Evolutionary conservation across 2,329 filamentous ascomycete species (phyloP).

Genomic region (Phoma sp.): DNA sequence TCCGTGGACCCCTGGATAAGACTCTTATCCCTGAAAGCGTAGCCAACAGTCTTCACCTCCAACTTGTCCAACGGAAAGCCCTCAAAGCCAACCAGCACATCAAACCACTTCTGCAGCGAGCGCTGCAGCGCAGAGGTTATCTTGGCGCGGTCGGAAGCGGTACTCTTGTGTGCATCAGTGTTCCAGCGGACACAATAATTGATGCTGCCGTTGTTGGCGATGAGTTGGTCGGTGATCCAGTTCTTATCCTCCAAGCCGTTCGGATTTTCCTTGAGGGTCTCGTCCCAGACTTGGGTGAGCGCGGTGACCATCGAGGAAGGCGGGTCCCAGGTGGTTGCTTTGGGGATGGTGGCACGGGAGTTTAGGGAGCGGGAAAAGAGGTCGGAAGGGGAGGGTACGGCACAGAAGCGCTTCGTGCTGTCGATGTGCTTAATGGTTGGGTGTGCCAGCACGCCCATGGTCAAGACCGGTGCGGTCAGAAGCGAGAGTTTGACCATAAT

Average conservation of each 20-base stretch:
- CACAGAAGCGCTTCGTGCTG: conserved; percentile 25
- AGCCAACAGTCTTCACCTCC: conserved; percentile 52
- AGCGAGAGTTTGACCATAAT: conserved; percentile 28
- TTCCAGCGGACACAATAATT: conserved; percentile 57
- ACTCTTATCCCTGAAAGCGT: conserved; percentile 49
- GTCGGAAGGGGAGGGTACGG: conserved; percentile 19
- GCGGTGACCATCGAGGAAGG: conserved; percentile 31
- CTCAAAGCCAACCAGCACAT: conserved; percentile 53
- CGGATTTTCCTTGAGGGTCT: conserved; percentile 31
- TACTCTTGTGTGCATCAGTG: conserved; percentile 43
- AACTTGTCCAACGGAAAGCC: conserved; percentile 52
- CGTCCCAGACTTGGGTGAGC: conserved; percentile 34
- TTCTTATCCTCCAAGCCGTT: conserved; percentile 35
- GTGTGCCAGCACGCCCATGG: conserved; percentile 29
- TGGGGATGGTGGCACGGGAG: conserved; percentile 24
- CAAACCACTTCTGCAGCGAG: conserved; percentile 52
- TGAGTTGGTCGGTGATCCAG: conserved; percentile 39
- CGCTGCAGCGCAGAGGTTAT: conserved; percentile 45
- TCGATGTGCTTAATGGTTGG: conserved; percentile 34
- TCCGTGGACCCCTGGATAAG: conserved; percentile 45
- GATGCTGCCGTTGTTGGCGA: conserved; percentile 41
- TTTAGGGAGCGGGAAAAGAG: conserved; percentile 23
- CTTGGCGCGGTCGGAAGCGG: conserved; percentile 48
- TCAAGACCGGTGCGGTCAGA: conserved; percentile 21
- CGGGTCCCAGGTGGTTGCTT: conserved; percentile 32